Conservation (phyloP, 2,329 filamentous ascomycete genomes). For the Albophoma yamanashiensis region DNA sequence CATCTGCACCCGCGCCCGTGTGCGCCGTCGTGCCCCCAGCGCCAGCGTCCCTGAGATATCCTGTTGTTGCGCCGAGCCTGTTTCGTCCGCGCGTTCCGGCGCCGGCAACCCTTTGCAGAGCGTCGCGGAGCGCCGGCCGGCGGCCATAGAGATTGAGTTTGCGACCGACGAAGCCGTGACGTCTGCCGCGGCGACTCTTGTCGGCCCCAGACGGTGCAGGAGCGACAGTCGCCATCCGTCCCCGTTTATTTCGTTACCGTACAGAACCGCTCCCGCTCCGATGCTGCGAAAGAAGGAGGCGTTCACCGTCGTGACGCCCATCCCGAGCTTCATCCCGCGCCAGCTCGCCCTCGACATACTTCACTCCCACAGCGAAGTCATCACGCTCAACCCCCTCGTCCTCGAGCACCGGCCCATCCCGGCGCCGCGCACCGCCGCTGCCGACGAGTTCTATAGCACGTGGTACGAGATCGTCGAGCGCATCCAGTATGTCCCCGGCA, state of each 20-base stretch:
- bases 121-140: background rate
- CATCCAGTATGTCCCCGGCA: constrained; percentile 56
- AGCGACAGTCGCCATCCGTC: background rate
- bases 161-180: background rate
- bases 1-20: background rate
- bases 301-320: constrained; percentile 60
- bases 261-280: constrained; percentile 6
- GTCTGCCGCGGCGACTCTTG: too few species aligned
- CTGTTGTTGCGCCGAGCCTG: background rate
- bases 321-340: constrained; percentile 58
- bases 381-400: constrained; percentile 60
- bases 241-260: background rate
- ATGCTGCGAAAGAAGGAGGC: constrained; percentile 53
- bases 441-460: constrained; percentile 62
- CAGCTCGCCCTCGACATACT: constrained; percentile 64
- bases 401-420: constrained; percentile 52
- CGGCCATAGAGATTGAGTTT: background rate
- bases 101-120: background rate
- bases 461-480: constrained; percentile 66
- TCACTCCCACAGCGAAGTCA: constrained; percentile 60
- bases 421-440: constrained; percentile 54
- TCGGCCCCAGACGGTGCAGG: background rate
- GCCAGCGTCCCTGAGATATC: background rate
- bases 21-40: background rate
- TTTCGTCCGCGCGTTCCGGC: background rate